Percentiles rank a stretch among this genome's conserved stretches.
phyloP scores from a whole-genome alignment of 108 stramenopile species.

The Fistulifera solaris region DNA sequence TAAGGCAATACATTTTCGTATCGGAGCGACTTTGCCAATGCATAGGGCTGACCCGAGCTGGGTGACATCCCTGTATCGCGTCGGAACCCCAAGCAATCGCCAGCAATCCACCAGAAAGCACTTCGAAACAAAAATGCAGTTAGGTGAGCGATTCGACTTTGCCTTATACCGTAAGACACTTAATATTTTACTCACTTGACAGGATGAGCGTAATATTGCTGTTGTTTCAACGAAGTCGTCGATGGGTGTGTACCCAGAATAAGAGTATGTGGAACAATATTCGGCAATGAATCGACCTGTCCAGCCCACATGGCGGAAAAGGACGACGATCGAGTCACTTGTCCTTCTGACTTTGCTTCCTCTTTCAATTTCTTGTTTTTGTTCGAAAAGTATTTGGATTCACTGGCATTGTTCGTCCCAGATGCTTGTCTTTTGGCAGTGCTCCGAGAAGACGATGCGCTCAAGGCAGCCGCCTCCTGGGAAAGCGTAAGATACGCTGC shows the following conservation, averaged over 20 bases:
- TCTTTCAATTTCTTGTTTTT: no score
- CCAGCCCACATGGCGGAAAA: no score
- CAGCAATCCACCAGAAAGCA: constrained; percentile 86
- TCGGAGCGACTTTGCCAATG: constrained; percentile 37
- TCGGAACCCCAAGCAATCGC: constrained; percentile 70
- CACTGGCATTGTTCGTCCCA: no score
- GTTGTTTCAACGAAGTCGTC: constrained; percentile 31
- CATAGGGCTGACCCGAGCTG: constrained; percentile 43
- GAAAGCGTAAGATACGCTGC: no score
- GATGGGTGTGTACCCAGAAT: constrained; percentile 75
- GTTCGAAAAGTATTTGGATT: no score
- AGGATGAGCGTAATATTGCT: constrained; percentile 54
- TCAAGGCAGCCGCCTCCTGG: no score
- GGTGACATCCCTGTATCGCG: constrained; percentile 31
- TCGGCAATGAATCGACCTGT: not conserved
- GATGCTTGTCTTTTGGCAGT: no score
- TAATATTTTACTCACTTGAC: constrained; percentile 25
- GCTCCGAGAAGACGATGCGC: no score
- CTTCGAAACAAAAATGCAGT: constrained; percentile 2
- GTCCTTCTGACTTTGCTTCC: no score
- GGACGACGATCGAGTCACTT: no score
- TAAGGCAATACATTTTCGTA: constrained; percentile 54
- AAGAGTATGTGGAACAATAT: constrained; percentile 39
- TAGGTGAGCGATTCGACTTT: not conserved
- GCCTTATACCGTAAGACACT: not conserved